phyloP scores from a whole-genome alignment of 2,329 filamentous ascomycete species.

The Pseudogymnoascus sp. region DNA sequence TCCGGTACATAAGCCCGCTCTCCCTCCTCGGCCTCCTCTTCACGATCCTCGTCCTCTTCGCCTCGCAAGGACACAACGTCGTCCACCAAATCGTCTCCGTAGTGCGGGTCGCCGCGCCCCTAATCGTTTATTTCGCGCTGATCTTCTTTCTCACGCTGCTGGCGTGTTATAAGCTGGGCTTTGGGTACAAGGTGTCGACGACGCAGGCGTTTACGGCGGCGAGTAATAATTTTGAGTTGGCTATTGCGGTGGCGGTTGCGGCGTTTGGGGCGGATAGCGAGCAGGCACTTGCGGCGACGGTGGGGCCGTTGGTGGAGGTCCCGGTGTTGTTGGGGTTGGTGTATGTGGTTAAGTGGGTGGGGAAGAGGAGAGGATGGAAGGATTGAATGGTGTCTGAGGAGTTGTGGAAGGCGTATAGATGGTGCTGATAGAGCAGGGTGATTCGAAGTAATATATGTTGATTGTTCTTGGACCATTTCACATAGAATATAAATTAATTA shows the following conservation, averaged over 20 bases:
- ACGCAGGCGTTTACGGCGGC: constrained; percentile 85
- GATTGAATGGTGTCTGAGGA: constrained; percentile 15
- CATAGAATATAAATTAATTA: background rate
- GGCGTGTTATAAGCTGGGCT: constrained; percentile 58
- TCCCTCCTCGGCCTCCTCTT: constrained; percentile 79
- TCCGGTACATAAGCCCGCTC: constrained; percentile 64
- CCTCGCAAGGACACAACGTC: constrained; percentile 68
- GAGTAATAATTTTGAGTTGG: constrained; percentile 90
- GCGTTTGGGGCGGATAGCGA: constrained; percentile 72
- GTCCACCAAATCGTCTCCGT: constrained; percentile 80
- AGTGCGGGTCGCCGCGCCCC: constrained; percentile 69
- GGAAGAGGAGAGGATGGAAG: constrained; percentile 35
- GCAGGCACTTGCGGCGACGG: constrained; percentile 74
- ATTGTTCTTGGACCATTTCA: background rate
- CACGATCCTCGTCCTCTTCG: constrained; percentile 81
- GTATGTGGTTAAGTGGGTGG: constrained; percentile 60
- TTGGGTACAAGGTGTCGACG: constrained; percentile 61
- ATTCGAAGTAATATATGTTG: background rate
- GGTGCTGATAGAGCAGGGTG: background rate
- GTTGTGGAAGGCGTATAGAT: background rate
- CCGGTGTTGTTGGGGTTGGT: constrained; percentile 73
- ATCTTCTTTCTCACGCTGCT: constrained; percentile 66
- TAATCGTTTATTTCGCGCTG: constrained; percentile 72
- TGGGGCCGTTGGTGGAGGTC: constrained; percentile 81
- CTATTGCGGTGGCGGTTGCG: constrained; percentile 77